phyloP scores from a whole-genome alignment of 768 basidiomycete species.

The Auriscalpium microsporum region DNA sequence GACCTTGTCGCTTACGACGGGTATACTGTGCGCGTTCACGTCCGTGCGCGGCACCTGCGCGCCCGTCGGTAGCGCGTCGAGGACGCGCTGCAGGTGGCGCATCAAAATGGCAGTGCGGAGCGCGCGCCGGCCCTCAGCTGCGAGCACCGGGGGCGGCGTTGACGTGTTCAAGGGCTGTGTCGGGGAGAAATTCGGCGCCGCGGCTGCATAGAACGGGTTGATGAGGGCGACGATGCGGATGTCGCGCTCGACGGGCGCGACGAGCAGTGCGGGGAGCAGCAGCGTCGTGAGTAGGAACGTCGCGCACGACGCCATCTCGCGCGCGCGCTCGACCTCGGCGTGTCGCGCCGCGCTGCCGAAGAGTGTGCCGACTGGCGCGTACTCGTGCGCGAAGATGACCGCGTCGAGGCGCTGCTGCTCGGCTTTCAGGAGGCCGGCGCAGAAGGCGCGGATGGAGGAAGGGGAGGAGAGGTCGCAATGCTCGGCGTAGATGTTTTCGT shows the following conservation, averaged over 20 bases:
- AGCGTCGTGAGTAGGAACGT: conserved; percentile 75
- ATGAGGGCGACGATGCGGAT: conserved; percentile 83
- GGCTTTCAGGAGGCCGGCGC: conserved; percentile 54
- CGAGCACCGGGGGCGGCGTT: conserved; percentile 25
- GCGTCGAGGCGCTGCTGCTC: conserved; percentile 69
- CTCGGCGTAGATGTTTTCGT: conserved; percentile 75
- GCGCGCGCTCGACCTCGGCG: conserved; percentile 26
- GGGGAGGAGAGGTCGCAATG: conserved; percentile 66
- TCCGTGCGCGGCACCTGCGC: conserved; percentile 41
- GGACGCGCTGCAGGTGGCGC: conserved; percentile 73
- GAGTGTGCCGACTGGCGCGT: conserved; percentile 52
- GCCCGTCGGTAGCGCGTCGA: conserved; percentile 69
- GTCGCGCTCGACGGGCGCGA: conserved; percentile 80
- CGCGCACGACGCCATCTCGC: conserved; percentile 48
- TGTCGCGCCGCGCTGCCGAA: conserved; percentile 21
- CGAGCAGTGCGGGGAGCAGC: conserved; percentile 70
- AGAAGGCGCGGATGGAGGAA: conserved; percentile 60
- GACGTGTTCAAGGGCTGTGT: conserved; percentile 20
- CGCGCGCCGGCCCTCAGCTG: conserved; percentile 58
- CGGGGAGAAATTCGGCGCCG: conserved; percentile 36
- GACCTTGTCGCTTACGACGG: conserved; percentile 31
- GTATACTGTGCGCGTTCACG: conserved; percentile 20
- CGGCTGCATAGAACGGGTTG: conserved; percentile 87
- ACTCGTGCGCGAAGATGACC: conserved; percentile 72
- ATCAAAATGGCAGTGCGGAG: conserved; percentile 57